Base-by-base conservation (phyloP, 2,329 filamentous ascomycete genomes). In the Phyllosticta paracitricarpa region DNA sequence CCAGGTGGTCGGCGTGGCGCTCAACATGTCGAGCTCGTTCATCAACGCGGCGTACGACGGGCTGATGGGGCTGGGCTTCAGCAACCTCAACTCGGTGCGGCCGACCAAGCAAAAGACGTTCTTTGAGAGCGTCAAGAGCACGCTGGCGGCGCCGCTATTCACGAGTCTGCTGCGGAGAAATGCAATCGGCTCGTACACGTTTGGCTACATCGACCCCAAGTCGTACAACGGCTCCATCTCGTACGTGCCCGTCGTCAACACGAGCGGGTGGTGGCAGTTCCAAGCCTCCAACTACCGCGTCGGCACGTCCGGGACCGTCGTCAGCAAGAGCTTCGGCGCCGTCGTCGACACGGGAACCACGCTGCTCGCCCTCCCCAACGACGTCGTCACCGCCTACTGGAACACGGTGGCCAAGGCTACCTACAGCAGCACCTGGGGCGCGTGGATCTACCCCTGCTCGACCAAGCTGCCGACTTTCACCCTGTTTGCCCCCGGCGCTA, bases 301-400 rank as follows among this genome's bases (percentile, higher is more conserved):
- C 59, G 85, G 83, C 59, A 70, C 70, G 63, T 69, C 68, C 24
- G 59, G 67, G 35, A 65, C 74, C 72, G 74, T 76, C 62, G 53
- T 56, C n/a, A 7, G 22, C 22, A 19, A 56, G 53, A 67, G 73
- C 63, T 79, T 84, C 71, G 65, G 70, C 51, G 81, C 78, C 66
- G 88, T 89, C 70, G 83, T 84, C 68, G 87, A 89, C 75, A 89
- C 87, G 1, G 87, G 87, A 59, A 89, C 86, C 61, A 86, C 85
- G 0, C 82, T 89, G 33, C 73, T 88, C 61, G 78, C 87, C 63
- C 72, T 86, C 19, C 82, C 83, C 30, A 70, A 79, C 61, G 65
- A 69, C 51, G 76, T 86, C 63, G 80, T 84, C 65, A 66, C 72
- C 0, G 79, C 76, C 55, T 89, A 88, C 78, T 89, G 88, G 76